Evolutionary conservation across 2,329 filamentous ascomycete genomes (phyloP).

Genomic region (Botrytis medusae): DNA sequence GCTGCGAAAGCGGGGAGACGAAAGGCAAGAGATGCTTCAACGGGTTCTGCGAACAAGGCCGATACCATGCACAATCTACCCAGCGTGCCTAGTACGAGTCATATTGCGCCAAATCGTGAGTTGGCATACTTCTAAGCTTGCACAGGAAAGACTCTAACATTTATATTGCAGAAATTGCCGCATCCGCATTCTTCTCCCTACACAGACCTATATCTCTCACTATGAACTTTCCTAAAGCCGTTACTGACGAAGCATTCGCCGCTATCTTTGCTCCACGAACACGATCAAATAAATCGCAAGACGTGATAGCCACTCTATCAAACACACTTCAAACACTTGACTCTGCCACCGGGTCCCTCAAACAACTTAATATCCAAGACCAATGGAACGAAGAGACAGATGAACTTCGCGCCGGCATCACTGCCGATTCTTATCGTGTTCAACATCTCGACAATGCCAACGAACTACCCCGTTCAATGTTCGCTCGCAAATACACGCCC

Average conservation of each 20-base stretch:
- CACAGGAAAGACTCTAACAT: not conserved
- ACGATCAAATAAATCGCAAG: conserved; percentile 50
- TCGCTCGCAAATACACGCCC: conserved; percentile 67
- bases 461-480: conserved; percentile 64
- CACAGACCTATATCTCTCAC: conserved; percentile 92
- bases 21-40: conserved; percentile 54
- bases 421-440: conserved; percentile 47
- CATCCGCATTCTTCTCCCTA: conserved; percentile 93
- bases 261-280: conserved; percentile 71
- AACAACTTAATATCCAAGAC: conserved; percentile 27
- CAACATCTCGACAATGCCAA: conserved; percentile 52
- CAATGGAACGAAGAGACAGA: conserved; percentile 36
- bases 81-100: conserved; percentile 72
- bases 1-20: conserved; percentile 46
- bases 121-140: not conserved
- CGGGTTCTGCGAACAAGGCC: conserved; percentile 42
- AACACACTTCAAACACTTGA: conserved; percentile 60
- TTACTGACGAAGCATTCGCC: conserved; percentile 75
- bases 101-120: conserved; percentile 66
- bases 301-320: conserved; percentile 67
- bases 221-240: conserved; percentile 71
- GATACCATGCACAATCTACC: conserved; percentile 60
- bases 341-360: conserved; percentile 49
- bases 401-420: conserved; percentile 45
- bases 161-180: conserved; percentile 67